A percentile compares a stretch with the other conserved stretches of the same genome.
phyloP scores from a whole-genome alignment of 176 grass and related monocot genomes.

The Sorghum bicolor region Sorghum_bicolor_NCBIv3 NC_012870.2:68399501-68400000 shows the following conservation, averaged over 20 bases:
- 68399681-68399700: too few relatives aligned
- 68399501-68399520: too few relatives aligned
- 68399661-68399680: too few relatives aligned
- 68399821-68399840: slow-evolving; percentile 16
- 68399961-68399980: background rate
- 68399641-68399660: too few relatives aligned
- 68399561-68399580: too few relatives aligned
- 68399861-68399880: slow-evolving; percentile 28
- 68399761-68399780: slow-evolving; percentile 99
- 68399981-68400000: background rate
- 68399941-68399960: too few relatives aligned
- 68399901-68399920: background rate
- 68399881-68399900: slow-evolving; percentile 30
- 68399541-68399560: too few relatives aligned
- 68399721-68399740: slow-evolving; percentile 69
- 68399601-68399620: too few relatives aligned
- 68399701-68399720: slow-evolving; percentile 51
- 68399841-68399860: slow-evolving; percentile 36
- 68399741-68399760: slow-evolving; percentile 91
- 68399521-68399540: too few relatives aligned
- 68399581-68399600: too few relatives aligned
- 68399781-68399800: slow-evolving; percentile 75
- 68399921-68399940: too few relatives aligned
- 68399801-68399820: slow-evolving; percentile 42
- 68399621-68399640: too few relatives aligned